Evolutionary conservation across 345 rosid genomes (phyloP), one percentile per base, ranked within the genome.

Genomic region (Gossypium ekmanianum): DNA sequence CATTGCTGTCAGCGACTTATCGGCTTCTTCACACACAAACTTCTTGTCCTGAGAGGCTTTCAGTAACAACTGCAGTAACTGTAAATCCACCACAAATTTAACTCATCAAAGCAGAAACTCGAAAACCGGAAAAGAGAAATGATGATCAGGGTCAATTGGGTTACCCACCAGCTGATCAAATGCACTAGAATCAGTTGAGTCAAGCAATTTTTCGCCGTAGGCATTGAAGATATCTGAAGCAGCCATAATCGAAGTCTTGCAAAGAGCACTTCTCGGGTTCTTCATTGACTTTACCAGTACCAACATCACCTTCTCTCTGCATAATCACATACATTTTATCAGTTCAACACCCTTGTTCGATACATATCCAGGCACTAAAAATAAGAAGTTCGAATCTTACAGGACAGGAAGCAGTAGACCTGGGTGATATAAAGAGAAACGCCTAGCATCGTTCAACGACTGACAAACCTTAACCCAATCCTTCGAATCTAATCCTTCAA

Each of bases 21-120:
- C 92, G 14, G 98, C 98, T 85, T 90, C 94, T 83, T 94, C 98
- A n/a, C 98, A 90, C 24, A 94, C 96, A 71, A 94, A 94, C 80
- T 84, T 78, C 83, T 94, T 94, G 86, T 94, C 98, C 68, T 91
- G 98, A 51, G 93, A 92, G 65, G 98, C 95, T 89, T 94, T 94
- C 75, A 94, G 82, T 39, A 94, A 83, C 68, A 94, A 74, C 86
- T 89, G 96, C 81, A 91, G 59, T 7, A 89, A 78, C 91, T 90
- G 88, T 54, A 67, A 22, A 22, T 2, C 47, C 77, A 54, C 64
- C 59, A 45, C 57, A 4, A 71, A 10, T 13, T 12, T 18, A 66
- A 58, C 48, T 27, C 59, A 18, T 52, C 17, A 72, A 27, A 65
- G 47, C 7, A 3, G n/a, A 39, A 72, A 52, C 4, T 39, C 11